phyloP scores from a whole-genome alignment of 139 green algal species.

The Tetraselmis chui region DNA sequence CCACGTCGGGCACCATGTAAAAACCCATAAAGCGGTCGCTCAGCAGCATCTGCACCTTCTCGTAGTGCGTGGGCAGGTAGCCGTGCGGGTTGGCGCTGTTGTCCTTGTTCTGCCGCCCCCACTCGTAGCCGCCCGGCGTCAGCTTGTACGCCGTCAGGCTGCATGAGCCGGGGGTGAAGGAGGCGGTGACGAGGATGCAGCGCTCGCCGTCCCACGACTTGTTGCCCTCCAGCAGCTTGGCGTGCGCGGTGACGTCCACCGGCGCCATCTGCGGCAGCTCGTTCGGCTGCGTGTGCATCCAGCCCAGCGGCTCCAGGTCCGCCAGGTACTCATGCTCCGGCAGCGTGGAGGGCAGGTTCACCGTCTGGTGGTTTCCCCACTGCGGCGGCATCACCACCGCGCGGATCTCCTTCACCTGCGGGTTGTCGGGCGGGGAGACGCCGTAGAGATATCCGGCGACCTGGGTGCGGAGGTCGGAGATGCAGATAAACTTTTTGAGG shows the following conservation, averaged over 20 bases:
- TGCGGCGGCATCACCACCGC: conserved; percentile 94
- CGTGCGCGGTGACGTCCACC: conserved; percentile 85
- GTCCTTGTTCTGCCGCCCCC: conserved; percentile 28
- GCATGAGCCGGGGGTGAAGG: conserved; percentile 94
- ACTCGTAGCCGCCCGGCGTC: conserved; percentile 71
- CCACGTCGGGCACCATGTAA: conserved; percentile 91
- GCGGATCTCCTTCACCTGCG: conserved; percentile 94
- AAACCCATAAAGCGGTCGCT: conserved; percentile 97
- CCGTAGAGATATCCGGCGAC: conserved; percentile 91
- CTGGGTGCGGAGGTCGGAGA: conserved; percentile 96
- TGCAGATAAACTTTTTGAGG: conserved; percentile 98
- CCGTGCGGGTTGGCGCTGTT: conserved; percentile 49
- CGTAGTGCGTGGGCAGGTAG: conserved; percentile 89
- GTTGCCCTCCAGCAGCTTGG: conserved; percentile 89
- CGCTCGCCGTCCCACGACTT: conserved; percentile 95
- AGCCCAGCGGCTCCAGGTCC: conserved; percentile 96
- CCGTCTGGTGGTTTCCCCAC: conserved; percentile 90
- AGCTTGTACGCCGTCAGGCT: conserved; percentile 96
- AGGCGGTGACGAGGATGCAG: conserved; percentile 86
- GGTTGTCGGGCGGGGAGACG: conserved; percentile 92
- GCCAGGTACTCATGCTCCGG: conserved; percentile 94
- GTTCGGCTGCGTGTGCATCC: conserved; percentile 98
- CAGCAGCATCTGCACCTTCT: conserved; percentile 98
- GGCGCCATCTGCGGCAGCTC: conserved; percentile 88
- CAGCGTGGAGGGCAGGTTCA: conserved; percentile 78